phyloP scores from a whole-genome alignment of 2,329 filamentous ascomycete genomes.

The Colletotrichum tabaci region DNA sequence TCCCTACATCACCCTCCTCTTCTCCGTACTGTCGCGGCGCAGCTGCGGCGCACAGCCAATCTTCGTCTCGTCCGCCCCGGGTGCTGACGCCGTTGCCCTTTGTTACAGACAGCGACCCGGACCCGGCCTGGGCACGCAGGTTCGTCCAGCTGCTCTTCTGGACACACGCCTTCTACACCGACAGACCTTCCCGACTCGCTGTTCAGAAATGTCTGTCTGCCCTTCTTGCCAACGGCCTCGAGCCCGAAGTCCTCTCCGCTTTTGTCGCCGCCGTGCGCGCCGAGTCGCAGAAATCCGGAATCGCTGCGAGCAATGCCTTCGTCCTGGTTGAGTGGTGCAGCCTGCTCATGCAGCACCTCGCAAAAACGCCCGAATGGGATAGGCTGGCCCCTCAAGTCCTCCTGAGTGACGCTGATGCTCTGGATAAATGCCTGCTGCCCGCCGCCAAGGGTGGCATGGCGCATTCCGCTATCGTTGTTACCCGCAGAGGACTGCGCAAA shows the following conservation, averaged over 20 bases:
- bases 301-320: conserved; percentile 87
- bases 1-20: not conserved
- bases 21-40: not conserved
- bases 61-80: not conserved
- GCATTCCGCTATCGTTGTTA: conserved; percentile 82
- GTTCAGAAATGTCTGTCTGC: conserved; percentile 84
- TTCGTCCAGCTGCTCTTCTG: conserved; percentile 84
- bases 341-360: conserved; percentile 80
- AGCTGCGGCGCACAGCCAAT: not conserved
- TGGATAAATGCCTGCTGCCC: conserved; percentile 84
- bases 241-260: conserved; percentile 72
- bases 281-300: conserved; percentile 82
- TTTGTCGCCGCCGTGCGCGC: conserved; percentile 78
- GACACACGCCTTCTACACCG: conserved; percentile 89
- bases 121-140: conserved; percentile 63
- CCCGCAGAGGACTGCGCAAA: conserved; percentile 84
- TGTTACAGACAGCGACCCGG: conserved; percentile 62
- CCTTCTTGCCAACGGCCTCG: conserved; percentile 71
- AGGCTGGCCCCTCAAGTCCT: conserved; percentile 77
- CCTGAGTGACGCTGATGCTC: conserved; percentile 76
- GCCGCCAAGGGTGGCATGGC: conserved; percentile 75
- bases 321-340: conserved; percentile 93
- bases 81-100: conserved; percentile 32
- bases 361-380: conserved; percentile 74
- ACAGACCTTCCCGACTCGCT: conserved; percentile 86